Base-by-base conservation (phyloP, 2,329 filamentous ascomycete genomes). In the Calonectria multiphialidica region DNA sequence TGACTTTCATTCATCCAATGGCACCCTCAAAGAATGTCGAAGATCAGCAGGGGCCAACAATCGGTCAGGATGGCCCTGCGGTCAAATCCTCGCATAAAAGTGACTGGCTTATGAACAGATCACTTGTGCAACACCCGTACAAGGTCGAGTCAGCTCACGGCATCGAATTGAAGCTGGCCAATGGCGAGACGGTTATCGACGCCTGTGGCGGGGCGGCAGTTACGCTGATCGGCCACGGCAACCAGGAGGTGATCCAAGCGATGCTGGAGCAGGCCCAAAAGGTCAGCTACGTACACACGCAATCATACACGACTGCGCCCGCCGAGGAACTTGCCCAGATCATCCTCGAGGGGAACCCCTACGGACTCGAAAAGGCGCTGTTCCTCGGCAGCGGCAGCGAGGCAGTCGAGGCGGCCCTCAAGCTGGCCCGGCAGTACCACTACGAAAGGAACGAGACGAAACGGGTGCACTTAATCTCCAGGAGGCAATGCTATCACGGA, bases 121-220 rank as follows among this genome's bases (percentile, higher is more conserved):
- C 81, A 3, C 72, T 82, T 25, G 59, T 72, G 5, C 69, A 79
- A 12, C 65, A 75, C 4, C 80, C 80, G 0, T 63, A 70, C 16
- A 78, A 76, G 72, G 88, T 88, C 13, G 81, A 86, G 25, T 85
- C 83, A 0, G 89, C 86, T 2, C 68, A 75, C 2, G 84, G 84
- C 0, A 80, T 82, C 12, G 76, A 82, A 12, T 73, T 85, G 3
- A 70, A 73, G 4, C 80, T 83, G 5, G 70, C 78, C 35, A 77
- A 71, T 23, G 91, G 91, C 2, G 87, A 88, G 28, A 85, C 84
- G 18, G 87, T 94, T 47, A 87, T 93, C n/a, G 93, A 94, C 80
- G 90, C 90, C 6, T 92, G 90, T n/a, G 88, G 90, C 47, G 93
- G 93, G 57, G 91, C 92, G 16, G 91, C 91, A 9, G 92, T 94